Evolutionary conservation across 2,329 filamentous ascomycete genomes (phyloP).

Genomic region (Stemphylium vesicarium): DNA sequence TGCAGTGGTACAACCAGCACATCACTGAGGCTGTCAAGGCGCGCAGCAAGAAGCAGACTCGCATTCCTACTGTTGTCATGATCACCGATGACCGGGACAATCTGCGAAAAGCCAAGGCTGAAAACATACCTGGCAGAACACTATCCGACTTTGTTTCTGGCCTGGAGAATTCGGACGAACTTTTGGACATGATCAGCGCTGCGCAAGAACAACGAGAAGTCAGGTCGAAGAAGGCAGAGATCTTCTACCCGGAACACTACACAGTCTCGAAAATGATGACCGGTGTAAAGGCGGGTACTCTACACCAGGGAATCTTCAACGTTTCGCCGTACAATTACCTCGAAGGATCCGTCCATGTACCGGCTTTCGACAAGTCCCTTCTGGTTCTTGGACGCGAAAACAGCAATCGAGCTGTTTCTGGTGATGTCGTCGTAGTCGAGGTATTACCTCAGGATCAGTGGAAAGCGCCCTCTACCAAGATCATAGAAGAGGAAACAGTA

Average conservation of each 20-base stretch:
- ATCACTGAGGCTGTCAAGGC: slow-evolving; percentile 68
- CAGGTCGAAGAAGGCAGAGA: slow-evolving; percentile 69
- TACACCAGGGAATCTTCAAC: slow-evolving; percentile 95
- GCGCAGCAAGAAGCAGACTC: slow-evolving; percentile 56
- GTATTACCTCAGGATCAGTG: slow-evolving; percentile 93
- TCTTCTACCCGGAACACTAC: slow-evolving; percentile 89
- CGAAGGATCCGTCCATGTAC: slow-evolving; percentile 88
- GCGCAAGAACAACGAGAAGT: slow-evolving; percentile 71
- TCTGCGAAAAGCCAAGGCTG: slow-evolving; percentile 77
- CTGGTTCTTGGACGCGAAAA: slow-evolving; percentile 91
- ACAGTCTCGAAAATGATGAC: slow-evolving; percentile 93
- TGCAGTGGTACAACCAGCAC: slow-evolving; percentile 89
- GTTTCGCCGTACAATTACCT: slow-evolving; percentile 98
- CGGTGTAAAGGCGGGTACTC: slow-evolving; percentile 81
- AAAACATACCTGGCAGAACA: slow-evolving; percentile 73
- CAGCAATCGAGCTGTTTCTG: slow-evolving; percentile 91
- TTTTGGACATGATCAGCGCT: slow-evolving; percentile 93
- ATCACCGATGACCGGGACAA: slow-evolving; percentile 93
- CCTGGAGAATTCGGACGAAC: slow-evolving; percentile 80
- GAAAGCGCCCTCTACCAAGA: slow-evolving; percentile 94
- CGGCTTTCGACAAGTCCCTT: slow-evolving; percentile 87
- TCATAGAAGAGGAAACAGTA: slow-evolving; percentile 90
- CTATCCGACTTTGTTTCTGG: slow-evolving; percentile 77
- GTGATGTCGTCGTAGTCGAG: slow-evolving; percentile 92
- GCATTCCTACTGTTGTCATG: slow-evolving; percentile 82